Conservation (phyloP, 192 early-diverging fungal species). For the Irineochytrium annulatum region DNA sequence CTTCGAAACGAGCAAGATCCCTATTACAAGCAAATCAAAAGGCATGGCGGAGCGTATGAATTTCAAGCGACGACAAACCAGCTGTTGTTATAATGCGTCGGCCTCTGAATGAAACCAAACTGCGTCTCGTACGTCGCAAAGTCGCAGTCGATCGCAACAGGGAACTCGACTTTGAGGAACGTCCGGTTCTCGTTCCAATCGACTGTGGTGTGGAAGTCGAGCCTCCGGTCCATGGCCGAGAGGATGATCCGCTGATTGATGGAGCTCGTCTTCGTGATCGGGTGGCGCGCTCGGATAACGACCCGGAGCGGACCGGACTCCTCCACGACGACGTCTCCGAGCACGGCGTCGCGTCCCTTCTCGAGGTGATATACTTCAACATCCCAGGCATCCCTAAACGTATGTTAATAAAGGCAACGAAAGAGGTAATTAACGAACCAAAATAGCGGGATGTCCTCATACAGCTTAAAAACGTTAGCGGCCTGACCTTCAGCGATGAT, state of each 20-base stretch:
- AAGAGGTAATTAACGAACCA: no score
- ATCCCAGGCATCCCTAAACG: constrained; percentile 34
- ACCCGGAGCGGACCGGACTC: constrained; percentile 81
- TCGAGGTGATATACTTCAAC: constrained; percentile 93
- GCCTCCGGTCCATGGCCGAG: constrained; percentile 58
- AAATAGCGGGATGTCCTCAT: constrained; percentile 79
- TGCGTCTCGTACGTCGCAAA: constrained; percentile 91
- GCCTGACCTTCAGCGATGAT: constrained; percentile 41
- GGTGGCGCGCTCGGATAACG: constrained; percentile 60
- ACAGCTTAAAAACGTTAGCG: constrained; percentile 75
- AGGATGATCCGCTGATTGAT: constrained; percentile 74
- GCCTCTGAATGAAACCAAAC: constrained; percentile 82
- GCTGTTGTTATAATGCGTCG: constrained; percentile 91
- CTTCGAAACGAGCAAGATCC: constrained; percentile 89
- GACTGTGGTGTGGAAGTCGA: constrained; percentile 85
- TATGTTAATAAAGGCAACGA: no score
- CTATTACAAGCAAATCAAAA: no score
- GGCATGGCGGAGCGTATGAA: no score
- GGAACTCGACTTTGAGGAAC: constrained; percentile 91
- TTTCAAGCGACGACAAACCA: no score
- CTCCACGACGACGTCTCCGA: constrained; percentile 52
- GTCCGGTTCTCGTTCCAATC: constrained; percentile 90
- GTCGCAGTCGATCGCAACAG: constrained; percentile 78
- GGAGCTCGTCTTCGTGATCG: constrained; percentile 59
- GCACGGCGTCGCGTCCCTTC: constrained; percentile 53